These are phyloP conservation scores for Ligustrum vulgare DNA, from an alignment of 257 asterid species.

Conservation along the genomic window DNA sequence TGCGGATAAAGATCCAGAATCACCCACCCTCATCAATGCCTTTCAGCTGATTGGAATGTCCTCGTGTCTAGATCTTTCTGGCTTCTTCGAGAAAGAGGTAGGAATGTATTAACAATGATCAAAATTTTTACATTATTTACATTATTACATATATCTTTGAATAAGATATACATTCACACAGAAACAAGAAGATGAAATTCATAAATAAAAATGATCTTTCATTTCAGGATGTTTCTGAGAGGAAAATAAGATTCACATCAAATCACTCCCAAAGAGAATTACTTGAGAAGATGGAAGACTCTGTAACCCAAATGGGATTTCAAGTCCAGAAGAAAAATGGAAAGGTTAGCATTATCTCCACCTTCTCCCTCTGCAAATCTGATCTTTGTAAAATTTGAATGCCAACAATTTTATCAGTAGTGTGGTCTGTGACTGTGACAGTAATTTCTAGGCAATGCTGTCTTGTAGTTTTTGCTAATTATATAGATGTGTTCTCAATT, in stretches of 20 bases:
- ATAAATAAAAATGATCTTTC: not conserved
- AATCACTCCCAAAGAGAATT: slow-evolving; percentile 69
- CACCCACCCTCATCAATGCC: slow-evolving; percentile 69
- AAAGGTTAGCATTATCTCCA: slow-evolving; percentile 52
- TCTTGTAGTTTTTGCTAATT: not conserved
- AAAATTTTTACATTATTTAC: not conserved
- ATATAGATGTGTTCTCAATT: not conserved
- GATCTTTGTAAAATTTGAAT: not conserved
- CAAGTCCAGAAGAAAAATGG: slow-evolving; percentile 79
- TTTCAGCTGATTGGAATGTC: slow-evolving; percentile 95
- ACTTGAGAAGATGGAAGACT: slow-evolving; percentile 72
- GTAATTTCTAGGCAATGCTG: not conserved
- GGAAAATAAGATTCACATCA: slow-evolving; percentile 90
- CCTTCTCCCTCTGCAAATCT: not conserved
- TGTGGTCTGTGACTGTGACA: not conserved
- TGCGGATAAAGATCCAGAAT: slow-evolving; percentile 54
- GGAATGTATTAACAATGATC: not conserved
- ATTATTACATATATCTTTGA: not conserved
- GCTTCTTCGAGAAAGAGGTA: slow-evolving; percentile 93
- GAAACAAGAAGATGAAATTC: not conserved
- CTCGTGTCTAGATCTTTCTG: slow-evolving; percentile 87
- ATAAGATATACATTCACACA: not conserved
- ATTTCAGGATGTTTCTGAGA: slow-evolving; percentile 80
- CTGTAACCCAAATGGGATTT: slow-evolving; percentile 69
- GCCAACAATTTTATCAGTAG: not conserved